A percentile compares a stretch with the other conserved stretches of the same genome.
These are phyloP conservation scores for Tolypocladium tundrense DNA, from an alignment of 2,329 filamentous ascomycete genomes.

Conservation along the genomic window DNA sequence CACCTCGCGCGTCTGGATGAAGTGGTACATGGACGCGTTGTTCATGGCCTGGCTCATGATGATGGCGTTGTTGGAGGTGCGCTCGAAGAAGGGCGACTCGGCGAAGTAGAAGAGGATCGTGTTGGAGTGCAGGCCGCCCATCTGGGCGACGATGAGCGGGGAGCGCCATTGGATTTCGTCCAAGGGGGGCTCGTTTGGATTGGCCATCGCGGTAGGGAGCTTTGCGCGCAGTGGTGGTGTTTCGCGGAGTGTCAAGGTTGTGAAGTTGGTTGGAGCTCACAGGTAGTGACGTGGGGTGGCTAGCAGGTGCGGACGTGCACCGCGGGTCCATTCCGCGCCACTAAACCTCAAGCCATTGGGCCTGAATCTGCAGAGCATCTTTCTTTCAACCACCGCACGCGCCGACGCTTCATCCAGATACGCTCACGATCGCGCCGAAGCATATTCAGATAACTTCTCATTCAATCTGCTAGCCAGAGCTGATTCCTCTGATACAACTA, in stretches of 20 bases:
- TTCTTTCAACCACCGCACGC: neutral
- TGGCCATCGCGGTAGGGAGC: conserved; percentile 23
- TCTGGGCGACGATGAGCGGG: conserved; percentile 34
- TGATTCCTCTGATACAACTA: too few relatives aligned
- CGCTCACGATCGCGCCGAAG: too few relatives aligned
- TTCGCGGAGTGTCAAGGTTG: neutral
- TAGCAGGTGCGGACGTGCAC: conserved; percentile 7
- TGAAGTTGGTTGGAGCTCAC: neutral
- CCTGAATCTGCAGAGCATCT: neutral
- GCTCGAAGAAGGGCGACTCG: conserved; percentile 57
- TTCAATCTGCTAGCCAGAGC: neutral
- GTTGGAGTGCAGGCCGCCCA: conserved; percentile 54
- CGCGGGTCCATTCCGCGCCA: conserved; percentile 7
- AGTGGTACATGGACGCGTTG: conserved; percentile 46
- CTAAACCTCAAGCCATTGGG: neutral
- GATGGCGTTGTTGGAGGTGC: conserved; percentile 56
- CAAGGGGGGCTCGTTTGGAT: conserved; percentile 40
- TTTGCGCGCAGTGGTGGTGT: neutral
- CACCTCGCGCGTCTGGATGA: conserved; percentile 49
- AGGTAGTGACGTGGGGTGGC: conserved; percentile 4
- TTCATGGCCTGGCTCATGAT: conserved; percentile 51
- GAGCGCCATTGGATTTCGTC: conserved; percentile 60
- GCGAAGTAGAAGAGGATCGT: conserved; percentile 59
- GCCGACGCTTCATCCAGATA: neutral
- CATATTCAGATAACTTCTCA: neutral